Evolutionary conservation across 257 asterid species (phyloP), one percentile per base, ranked within the genome.

Genomic region (Jacaranda mimosifolia): DNA sequence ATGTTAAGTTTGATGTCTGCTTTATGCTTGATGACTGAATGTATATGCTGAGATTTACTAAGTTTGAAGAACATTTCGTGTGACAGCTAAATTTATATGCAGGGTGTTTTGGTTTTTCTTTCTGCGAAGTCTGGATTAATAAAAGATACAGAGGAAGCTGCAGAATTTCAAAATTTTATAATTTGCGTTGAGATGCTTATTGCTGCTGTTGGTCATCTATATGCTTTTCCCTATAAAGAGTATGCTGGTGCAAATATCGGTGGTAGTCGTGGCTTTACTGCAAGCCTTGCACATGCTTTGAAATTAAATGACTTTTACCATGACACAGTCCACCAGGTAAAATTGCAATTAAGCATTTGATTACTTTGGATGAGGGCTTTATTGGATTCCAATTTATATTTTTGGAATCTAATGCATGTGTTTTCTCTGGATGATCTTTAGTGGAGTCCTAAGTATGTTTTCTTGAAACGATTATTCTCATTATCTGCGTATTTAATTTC

Each of bases 41-140:
- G 8, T 68, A 55, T 39, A 46, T 49, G 36, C 64, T 68, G 57
- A 53, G 77, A 66, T 64, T 68, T 63, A 48, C 68, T 0, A 68
- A 74, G 80, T 74, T 79, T 43, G 21, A 40, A 59, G 42, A 71
- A 66, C 42, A 21, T 38, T 49, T 75, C 72, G 32, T 17, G 63
- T 53, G 32, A 26, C 32, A 2, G 2, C 32, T 26, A 26, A 26
- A 26, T 2, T 26, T 26, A 26, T 26, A 26, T 69, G 58, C 85
- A 96, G 98, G 99, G 99, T 62, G 98, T 96, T 79, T 68, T 96
- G 87, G 94, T 96, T 73, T 96, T 96, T 75, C 96, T 96, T 80
- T 97, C 99, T 75, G 99, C 99, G 5, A 96, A 92, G 83, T 84
- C 96, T 48, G 86, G 86, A 9, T 72, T 91, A 43, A 90, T 96